Evolutionary conservation across 208 protist species (phyloP), one percentile per base, ranked within the genome.

Genomic region (Leishmania arabica): DNA sequence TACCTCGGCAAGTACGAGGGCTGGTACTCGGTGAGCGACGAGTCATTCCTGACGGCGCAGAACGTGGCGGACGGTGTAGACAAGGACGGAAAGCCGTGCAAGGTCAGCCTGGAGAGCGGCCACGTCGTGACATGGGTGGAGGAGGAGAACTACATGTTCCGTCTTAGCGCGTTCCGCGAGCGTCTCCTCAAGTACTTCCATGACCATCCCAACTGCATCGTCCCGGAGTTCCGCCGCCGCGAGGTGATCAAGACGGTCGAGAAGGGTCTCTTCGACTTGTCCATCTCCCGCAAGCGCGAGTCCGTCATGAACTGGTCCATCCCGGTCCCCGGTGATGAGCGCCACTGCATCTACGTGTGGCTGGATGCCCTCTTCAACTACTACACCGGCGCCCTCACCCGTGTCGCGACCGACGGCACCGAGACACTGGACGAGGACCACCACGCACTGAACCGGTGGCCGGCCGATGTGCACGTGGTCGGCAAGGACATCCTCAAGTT

Each of bases 401-500:
- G 83, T 24, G 72, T 90, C 53, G 82, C 84, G 72, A 81, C 77
- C 47, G 83, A 92, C 73, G 89, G 89, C 56, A 84, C 75, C 40
- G 85, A 93, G 64, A 64, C 86, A 37, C 77, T 91, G 60, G 81
- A 88, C 37, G 85, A 89, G 66, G 89, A 95, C 79, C 79, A 77
- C 74, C 60, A 27, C 17, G 54, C 75, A 76, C 83, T 95, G 53
- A 74, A 89, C 37, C 86, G 91, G 53, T 98, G 94, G 92, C 95
- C 93, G 62, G 86, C 94, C 75, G 94, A 98, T 85, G 79, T 93
- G 75, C 98, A 99, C 85, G 86, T 99, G 0, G 94, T 99, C 40
- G 99, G 99, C 27, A 99, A 99, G 89, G 99, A 99, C 86, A 99
- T 99, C 81, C 82, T 99, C 31, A 97, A 99, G 82, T 99, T 99